phyloP scores from a whole-genome alignment of 2,329 filamentous ascomycete genomes.

The Colletotrichum incanum region DNA sequence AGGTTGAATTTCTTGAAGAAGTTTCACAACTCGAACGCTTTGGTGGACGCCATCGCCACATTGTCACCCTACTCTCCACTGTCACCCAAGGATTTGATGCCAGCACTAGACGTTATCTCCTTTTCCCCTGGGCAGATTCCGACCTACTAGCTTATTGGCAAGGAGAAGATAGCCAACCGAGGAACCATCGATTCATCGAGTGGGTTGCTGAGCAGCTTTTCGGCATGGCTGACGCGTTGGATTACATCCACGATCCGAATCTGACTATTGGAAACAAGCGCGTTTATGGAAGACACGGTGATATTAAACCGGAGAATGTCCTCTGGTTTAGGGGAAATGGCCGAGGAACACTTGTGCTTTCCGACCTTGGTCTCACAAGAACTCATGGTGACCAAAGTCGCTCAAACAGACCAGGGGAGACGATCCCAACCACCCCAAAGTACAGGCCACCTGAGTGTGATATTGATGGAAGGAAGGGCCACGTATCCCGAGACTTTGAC shows the following conservation, averaged over 20 bases:
- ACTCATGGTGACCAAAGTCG: neutral
- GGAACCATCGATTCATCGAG: neutral
- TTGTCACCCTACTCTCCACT: neutral
- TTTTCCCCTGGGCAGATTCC: neutral
- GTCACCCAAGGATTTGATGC: neutral
- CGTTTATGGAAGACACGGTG: constrained; percentile 20
- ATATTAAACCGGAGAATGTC: constrained; percentile 37
- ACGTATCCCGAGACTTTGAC: constrained; percentile 47
- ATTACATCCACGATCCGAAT: constrained; percentile 1
- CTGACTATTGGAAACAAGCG: neutral
- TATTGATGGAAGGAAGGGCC: neutral
- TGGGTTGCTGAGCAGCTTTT: constrained; percentile 37
- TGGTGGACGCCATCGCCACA: neutral
- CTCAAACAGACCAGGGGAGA: constrained; percentile 1
- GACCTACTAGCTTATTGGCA: neutral
- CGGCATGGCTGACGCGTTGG: constrained; percentile 28
- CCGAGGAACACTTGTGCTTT: constrained; percentile 9
- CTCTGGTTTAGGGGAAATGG: constrained; percentile 11
- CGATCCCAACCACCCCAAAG: neutral
- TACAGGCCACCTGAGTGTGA: constrained; percentile 10
- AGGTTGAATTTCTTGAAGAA: neutral
- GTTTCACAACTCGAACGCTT: neutral
- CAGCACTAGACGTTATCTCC: neutral
- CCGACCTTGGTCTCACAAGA: constrained; percentile 13
- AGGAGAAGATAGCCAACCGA: neutral